phyloP scores from a whole-genome alignment of 495 filamentous ascomycete genomes.

The Lasiosphaeriaceae sp. region DNA sequence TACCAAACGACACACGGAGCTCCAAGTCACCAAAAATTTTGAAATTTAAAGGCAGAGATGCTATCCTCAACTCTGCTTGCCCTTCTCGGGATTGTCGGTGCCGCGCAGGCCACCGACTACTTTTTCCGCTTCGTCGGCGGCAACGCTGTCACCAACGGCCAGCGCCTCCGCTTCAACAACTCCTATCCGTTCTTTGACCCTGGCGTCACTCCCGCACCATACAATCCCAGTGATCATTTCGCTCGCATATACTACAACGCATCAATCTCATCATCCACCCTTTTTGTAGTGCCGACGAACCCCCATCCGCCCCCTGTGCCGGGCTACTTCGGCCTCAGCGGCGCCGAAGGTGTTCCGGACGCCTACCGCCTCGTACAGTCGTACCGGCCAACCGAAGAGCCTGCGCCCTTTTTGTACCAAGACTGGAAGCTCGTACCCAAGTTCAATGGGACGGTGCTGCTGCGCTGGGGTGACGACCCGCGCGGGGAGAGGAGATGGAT shows the following conservation, averaged over 20 bases:
- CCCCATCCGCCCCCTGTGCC: constrained; percentile 24
- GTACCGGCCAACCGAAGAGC: constrained; percentile 12
- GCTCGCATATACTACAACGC: constrained; percentile 9
- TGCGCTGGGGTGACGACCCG: constrained; percentile 10
- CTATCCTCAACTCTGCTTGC: constrained; percentile 6
- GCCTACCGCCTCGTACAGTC: constrained; percentile 16
- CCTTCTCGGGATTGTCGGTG: background rate
- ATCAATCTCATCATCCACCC: background rate
- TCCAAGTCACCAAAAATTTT: background rate
- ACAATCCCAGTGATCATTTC: constrained; percentile 21
- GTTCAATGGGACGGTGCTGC: background rate
- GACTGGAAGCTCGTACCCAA: background rate
- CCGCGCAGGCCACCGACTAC: constrained; percentile 9
- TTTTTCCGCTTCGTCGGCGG: constrained; percentile 18
- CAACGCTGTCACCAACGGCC: constrained; percentile 10
- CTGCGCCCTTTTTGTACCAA: background rate
- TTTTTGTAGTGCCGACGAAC: constrained; percentile 18
- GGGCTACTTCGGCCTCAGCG: constrained; percentile 21
- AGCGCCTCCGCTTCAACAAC: constrained; percentile 20
- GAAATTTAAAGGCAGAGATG: constrained; percentile 4
- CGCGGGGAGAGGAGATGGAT: constrained; percentile 13
- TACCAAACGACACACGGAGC: background rate
- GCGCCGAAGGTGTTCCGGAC: constrained; percentile 12
- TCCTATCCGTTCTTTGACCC: constrained; percentile 10
- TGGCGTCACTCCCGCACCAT: constrained; percentile 11